Evolutionary conservation across 1,284 basidiomycete species (phyloP).

Genomic region (Ganoderma resinaceum): DNA sequence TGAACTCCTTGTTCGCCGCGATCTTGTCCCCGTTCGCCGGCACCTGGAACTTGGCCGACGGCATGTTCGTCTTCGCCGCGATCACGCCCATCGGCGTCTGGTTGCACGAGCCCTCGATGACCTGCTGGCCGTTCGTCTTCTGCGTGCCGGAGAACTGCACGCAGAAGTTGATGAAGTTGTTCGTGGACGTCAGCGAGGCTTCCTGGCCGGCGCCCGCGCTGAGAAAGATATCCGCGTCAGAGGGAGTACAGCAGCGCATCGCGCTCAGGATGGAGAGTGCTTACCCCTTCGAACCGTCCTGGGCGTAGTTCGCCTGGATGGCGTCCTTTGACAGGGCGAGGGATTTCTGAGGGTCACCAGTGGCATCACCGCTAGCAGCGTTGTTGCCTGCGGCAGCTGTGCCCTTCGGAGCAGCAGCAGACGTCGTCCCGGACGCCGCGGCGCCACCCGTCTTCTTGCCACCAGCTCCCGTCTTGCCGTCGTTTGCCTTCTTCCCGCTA

Average conservation of each 20-base stretch:
- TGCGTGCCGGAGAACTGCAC: constrained; percentile 40
- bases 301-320: constrained; percentile 44
- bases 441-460: background rate
- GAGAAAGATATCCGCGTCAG: constrained; percentile 11
- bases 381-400: constrained; percentile 6
- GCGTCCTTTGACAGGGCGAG: constrained; percentile 35
- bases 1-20: constrained; percentile 51
- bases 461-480: constrained; percentile 8
- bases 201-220: constrained; percentile 49
- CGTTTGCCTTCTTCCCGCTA: background rate
- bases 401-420: constrained; percentile 7
- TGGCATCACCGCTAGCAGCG: constrained; percentile 16
- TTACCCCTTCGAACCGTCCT: constrained; percentile 39
- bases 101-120: constrained; percentile 66
- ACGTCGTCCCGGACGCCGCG: constrained; percentile 20
- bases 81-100: constrained; percentile 50
- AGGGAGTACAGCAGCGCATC: background rate
- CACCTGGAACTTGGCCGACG: constrained; percentile 51
- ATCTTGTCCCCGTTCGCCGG: constrained; percentile 52
- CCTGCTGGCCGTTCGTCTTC: constrained; percentile 53
- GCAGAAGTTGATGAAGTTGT: constrained; percentile 67
- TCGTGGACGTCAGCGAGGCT: constrained; percentile 53
- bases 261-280: constrained; percentile 20
- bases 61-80: constrained; percentile 50
- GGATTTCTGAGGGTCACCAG: constrained; percentile 41